Percentiles rank a stretch among this genome's conserved stretches.
phyloP scores from a whole-genome alignment of 371 early-diverging fungal species.

The Rhizopus arrhizus region DNA sequence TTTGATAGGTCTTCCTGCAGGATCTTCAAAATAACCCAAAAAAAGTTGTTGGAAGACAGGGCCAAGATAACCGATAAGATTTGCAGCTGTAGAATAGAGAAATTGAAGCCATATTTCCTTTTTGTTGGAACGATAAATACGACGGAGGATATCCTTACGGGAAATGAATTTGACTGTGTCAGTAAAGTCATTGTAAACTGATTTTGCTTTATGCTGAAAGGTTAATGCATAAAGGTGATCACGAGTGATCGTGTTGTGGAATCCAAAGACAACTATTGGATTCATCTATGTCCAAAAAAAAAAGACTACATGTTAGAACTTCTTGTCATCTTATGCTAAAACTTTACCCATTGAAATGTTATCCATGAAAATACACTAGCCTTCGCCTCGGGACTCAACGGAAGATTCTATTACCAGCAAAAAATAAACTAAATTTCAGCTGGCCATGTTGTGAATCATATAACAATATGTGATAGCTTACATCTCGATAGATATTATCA shows the following conservation, averaged over 20 bases:
- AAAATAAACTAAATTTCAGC: slow-evolving; percentile 6
- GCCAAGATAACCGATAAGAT: slow-evolving; percentile 31
- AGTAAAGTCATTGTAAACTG: slow-evolving; percentile 30
- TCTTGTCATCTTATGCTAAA: not conserved
- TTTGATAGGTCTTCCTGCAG: slow-evolving; percentile 30
- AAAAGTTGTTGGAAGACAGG: slow-evolving; percentile 54
- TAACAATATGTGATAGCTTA: slow-evolving; percentile 5
- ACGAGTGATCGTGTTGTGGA: slow-evolving; percentile 23
- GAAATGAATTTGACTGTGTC: slow-evolving; percentile 3
- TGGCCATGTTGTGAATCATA: too few relatives aligned
- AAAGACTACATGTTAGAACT: not conserved
- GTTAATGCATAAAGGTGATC: slow-evolving; percentile 38
- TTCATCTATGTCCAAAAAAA: slow-evolving; percentile 30
- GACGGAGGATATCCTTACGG: slow-evolving; percentile 18
- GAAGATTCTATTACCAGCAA: slow-evolving; percentile 19
- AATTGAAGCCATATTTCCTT: slow-evolving; percentile 32
- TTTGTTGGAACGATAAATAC: slow-evolving; percentile 33
- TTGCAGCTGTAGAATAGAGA: slow-evolving; percentile 36
- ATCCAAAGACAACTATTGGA: slow-evolving; percentile 37
- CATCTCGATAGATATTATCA: slow-evolving; percentile 26
- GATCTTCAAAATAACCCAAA: slow-evolving; percentile 41
- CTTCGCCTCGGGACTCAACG: slow-evolving; percentile 38
- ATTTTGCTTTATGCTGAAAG: slow-evolving; percentile 34
- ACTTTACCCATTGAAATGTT: slow-evolving; percentile 43
- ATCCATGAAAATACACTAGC: slow-evolving; percentile 45